Evolutionary conservation across 2,329 filamentous ascomycete species (phyloP).

Genomic region (Didymella keratinophila): DNA sequence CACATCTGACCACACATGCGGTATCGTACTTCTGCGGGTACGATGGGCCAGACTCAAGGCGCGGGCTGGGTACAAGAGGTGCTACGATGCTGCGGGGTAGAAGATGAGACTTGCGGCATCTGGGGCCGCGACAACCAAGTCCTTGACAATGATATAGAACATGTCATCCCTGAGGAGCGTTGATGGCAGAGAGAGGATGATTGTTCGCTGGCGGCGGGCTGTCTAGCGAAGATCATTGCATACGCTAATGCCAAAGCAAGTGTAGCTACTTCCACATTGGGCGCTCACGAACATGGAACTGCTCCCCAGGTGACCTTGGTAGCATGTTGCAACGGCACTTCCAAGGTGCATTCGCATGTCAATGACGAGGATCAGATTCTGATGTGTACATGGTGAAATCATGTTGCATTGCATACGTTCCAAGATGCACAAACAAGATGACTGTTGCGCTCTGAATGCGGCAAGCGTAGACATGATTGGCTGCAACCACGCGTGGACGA

Average conservation of each 20-base stretch:
- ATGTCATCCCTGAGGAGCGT: not conserved
- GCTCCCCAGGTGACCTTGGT: not conserved
- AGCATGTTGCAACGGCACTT: not conserved
- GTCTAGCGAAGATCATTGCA: constrained; percentile 20
- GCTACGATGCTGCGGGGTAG: not conserved
- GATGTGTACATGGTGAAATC: not conserved
- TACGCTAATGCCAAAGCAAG: not conserved
- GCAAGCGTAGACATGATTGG: constrained; percentile 17
- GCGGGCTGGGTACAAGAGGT: not conserved
- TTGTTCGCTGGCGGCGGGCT: not conserved
- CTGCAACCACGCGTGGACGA: not conserved
- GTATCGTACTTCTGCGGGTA: not conserved
- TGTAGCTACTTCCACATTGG: constrained; percentile 15
- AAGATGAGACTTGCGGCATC: not conserved
- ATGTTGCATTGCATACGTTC: not conserved
- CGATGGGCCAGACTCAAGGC: not conserved
- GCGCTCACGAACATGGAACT: constrained; percentile 1
- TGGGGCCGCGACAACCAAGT: not conserved
- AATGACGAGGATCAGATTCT: not conserved
- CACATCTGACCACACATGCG: not conserved
- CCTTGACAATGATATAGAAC: not conserved
- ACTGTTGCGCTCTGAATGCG: constrained; percentile 15
- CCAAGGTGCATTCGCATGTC: not conserved
- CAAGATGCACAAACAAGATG: not conserved
- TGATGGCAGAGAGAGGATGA: not conserved